Evolutionary conservation across 345 rosid species (phyloP).

Genomic region (Eucalyptus marginata): DNA sequence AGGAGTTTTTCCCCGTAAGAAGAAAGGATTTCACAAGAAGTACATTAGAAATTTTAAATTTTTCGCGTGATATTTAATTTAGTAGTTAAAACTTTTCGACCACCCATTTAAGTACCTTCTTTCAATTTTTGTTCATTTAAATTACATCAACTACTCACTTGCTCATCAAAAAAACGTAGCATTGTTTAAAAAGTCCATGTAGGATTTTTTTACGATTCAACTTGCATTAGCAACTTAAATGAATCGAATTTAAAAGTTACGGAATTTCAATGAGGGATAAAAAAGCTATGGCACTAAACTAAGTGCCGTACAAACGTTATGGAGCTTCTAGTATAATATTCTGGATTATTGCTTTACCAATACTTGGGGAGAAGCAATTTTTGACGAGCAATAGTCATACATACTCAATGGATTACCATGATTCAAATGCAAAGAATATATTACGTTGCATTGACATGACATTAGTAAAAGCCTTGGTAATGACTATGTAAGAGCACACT

Average conservation of each 20-base stretch:
- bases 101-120: not conserved
- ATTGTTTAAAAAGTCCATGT: not conserved
- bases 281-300: not conserved
- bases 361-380: not conserved
- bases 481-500: not conserved
- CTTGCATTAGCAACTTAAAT: not conserved
- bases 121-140: not conserved
- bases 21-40: not conserved
- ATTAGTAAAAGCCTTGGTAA: not conserved
- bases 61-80: not conserved
- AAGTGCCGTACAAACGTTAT: rapidly evolving
- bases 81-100: not conserved
- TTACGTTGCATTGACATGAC: not conserved
- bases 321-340: not conserved
- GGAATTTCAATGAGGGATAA: not conserved
- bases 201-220: not conserved
- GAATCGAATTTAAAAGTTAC: not conserved
- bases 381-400: not conserved
- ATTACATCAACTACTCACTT: not conserved
- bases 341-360: not conserved
- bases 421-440: not conserved
- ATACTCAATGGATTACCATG: not conserved
- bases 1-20: not conserved
- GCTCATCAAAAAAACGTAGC: no score
- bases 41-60: not conserved